Percentiles rank a stretch among this genome's conserved stretches.
Evolutionary conservation across 441 rosid genomes (phyloP).

Genomic region (Mallotus repandus): DNA sequence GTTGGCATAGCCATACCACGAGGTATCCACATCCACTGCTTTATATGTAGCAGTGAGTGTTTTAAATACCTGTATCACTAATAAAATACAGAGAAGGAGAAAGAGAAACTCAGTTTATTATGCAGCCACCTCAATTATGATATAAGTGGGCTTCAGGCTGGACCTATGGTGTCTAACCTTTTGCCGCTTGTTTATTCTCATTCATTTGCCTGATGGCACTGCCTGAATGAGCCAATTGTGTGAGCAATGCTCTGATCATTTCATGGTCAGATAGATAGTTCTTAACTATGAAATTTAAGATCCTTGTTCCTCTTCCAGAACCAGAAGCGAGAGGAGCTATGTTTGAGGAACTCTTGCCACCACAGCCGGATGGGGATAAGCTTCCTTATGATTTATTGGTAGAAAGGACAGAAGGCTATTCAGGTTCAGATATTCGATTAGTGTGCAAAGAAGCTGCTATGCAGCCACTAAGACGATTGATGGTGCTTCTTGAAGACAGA

Average conservation of each 20-base stretch:
- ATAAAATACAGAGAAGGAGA: neutral
- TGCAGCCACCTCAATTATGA: too few relatives aligned
- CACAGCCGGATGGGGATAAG: constrained; percentile 44
- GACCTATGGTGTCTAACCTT: neutral
- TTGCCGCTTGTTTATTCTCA: neutral
- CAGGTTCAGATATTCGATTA: constrained; percentile 88
- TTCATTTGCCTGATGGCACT: constrained; percentile 1
- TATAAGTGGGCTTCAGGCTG: neutral
- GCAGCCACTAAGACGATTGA: constrained; percentile 89
- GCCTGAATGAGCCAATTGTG: constrained; percentile 6
- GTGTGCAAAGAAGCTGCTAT: constrained; percentile 93
- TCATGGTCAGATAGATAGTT: constrained; percentile 8
- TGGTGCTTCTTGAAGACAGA: constrained; percentile 58
- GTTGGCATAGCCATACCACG: neutral
- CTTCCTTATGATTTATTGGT: constrained; percentile 78
- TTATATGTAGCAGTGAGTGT: neutral
- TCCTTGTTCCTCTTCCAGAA: constrained; percentile 88
- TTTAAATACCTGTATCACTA: neutral
- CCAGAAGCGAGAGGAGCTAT: constrained; percentile 78
- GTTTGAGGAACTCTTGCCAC: constrained; percentile 77
- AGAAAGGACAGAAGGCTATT: constrained; percentile 72
- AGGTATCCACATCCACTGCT: neutral
- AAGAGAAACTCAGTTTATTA: neutral
- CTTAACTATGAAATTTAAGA: constrained; percentile 44
- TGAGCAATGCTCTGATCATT: constrained; percentile 4